These are phyloP conservation scores for Aspergillus sp. DNA, from an alignment of 2,329 filamentous ascomycete species.

Conservation along the genomic window DNA sequence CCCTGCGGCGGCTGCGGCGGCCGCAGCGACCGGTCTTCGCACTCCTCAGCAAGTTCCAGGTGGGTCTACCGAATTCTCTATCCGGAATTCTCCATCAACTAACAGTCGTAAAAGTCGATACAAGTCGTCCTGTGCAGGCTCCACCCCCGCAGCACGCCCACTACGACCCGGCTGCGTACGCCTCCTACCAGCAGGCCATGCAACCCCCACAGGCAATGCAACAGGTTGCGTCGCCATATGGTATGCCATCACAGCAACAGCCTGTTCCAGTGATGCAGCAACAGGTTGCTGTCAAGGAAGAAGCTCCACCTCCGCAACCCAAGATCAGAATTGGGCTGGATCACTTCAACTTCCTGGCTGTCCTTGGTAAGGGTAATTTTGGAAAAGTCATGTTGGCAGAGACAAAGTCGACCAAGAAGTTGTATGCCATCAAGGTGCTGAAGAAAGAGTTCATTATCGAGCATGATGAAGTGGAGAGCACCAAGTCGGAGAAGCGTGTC, in stretches of 20 bases:
- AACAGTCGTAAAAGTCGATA: conserved; percentile 41
- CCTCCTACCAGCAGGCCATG: conserved; percentile 32
- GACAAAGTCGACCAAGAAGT: conserved; percentile 84
- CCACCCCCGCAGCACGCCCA: conserved; percentile 48
- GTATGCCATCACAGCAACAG: conserved; percentile 27
- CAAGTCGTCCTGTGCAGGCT: conserved; percentile 38
- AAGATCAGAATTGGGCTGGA: conserved; percentile 81
- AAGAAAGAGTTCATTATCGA: conserved; percentile 99
- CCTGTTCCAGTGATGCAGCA: conserved; percentile 21
- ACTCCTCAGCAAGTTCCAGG: conserved; percentile 42
- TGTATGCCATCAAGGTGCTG: conserved; percentile 97
- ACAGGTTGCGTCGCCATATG: conserved; percentile 25
- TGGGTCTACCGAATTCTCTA: conserved; percentile 19
- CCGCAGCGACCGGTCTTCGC: conserved; percentile 48
- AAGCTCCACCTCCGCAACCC: conserved; percentile 30
- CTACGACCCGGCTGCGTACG: conserved; percentile 45
- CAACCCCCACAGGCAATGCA: conserved; percentile 28
- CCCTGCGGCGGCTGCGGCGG: conserved; percentile 49
- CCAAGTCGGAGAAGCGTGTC: conserved; percentile 93
- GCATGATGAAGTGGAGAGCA: conserved; percentile 98
- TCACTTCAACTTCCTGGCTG: conserved; percentile 98
- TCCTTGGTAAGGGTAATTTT: conserved; percentile 98
- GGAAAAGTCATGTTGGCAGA: conserved; percentile 99
- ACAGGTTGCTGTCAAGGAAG: conserved; percentile 27
- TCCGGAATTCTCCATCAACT: conserved; percentile 27